These are phyloP conservation scores for Scedosporium boydii DNA, from an alignment of 2,329 filamentous ascomycete genomes.

Conservation along the genomic window DNA sequence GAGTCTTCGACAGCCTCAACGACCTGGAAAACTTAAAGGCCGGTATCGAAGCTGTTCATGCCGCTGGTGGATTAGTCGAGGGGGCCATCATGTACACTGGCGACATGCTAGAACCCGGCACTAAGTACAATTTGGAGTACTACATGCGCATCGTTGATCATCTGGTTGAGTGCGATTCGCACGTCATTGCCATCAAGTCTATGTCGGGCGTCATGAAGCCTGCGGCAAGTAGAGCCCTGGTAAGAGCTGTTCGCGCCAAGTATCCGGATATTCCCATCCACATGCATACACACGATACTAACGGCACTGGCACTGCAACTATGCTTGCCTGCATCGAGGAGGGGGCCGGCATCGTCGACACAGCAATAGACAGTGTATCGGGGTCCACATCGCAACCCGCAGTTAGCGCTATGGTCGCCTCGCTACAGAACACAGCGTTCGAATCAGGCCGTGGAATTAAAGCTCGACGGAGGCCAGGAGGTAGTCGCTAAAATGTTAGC, in stretches of 20 bases:
- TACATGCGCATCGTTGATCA: conserved; percentile 86
- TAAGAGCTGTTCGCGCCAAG: conserved; percentile 82
- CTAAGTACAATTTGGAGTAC: conserved; percentile 98
- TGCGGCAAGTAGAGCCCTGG: conserved; percentile 74
- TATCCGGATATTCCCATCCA: conserved; percentile 97
- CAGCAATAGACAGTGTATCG: conserved; percentile 90
- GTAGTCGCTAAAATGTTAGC: conserved; percentile 94
- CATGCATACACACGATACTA: conserved; percentile 97
- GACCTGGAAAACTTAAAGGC: conserved; percentile 94
- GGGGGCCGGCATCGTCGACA: conserved; percentile 90
- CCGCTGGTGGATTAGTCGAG: conserved; percentile 90
- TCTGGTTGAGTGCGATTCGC: conserved; percentile 79
- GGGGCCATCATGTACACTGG: conserved; percentile 75
- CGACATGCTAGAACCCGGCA: conserved; percentile 72
- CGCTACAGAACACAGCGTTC: conserved; percentile 73
- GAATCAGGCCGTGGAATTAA: conserved; percentile 93
- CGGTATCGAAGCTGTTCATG: conserved; percentile 93
- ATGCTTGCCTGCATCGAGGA: conserved; percentile 95
- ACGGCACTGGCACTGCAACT: conserved; percentile 92
- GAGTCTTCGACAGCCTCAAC: conserved; percentile 95
- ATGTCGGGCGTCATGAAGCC: conserved; percentile 99
- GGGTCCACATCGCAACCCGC: conserved; percentile 98
- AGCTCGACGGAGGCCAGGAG: conserved; percentile 98
- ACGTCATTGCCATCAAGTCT: conserved; percentile 87
- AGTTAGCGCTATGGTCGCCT: conserved; percentile 89